Base-by-base conservation (phyloP, 345 rosid genomes). In the Trapa incisa region DNA sequence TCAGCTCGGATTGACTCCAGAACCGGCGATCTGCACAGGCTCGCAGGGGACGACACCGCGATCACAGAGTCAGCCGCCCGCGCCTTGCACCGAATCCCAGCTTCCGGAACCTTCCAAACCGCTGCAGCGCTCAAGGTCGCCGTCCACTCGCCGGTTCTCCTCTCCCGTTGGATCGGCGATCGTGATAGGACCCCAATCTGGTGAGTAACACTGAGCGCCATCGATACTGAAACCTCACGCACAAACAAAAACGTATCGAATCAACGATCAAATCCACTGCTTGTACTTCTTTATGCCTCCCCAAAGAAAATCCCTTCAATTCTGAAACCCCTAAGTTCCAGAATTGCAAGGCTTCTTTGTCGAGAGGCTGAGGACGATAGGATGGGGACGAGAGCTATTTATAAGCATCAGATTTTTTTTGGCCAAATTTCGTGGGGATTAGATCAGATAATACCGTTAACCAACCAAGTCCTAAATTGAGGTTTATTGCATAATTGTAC, bases 141-240 rank as follows among this genome's bases (percentile, higher is more conserved):
- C 65, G 82, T 64, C 0, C 86, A 65, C 16, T 80, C 84, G 1
- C 60, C 77, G 65, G 76, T 37, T 64, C 73, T 50, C 67, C 61
- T 66, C 53, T 87, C 94, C 8, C 61, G 53, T 13, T 74, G 52
- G 7, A 85, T 75, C 48, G 87, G 83, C 12, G 74, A 74, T 32
- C 96, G 89, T 38, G 87, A 78, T 0, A 92, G 83, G n/a, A 84
- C 63, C 39, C 90, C 87, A 69, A 89, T 77, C 85, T 84, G 96
- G 69, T 82, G 87, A 22, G 96, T 54, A 10, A 89, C 37, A 70
- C 79, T 88, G 72, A 88, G 71, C 38, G 97, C 98, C 98, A 89
- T 88, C 13, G 16, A 22, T 45, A 16, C 14, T 3, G n/a, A 58
- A 58, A 12, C 65, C 38, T n/a, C 33, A 38, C 50, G 37, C 66